phyloP scores from a whole-genome alignment of 2,329 filamentous ascomycete species.

The Pseudocercospora cruenta region DNA sequence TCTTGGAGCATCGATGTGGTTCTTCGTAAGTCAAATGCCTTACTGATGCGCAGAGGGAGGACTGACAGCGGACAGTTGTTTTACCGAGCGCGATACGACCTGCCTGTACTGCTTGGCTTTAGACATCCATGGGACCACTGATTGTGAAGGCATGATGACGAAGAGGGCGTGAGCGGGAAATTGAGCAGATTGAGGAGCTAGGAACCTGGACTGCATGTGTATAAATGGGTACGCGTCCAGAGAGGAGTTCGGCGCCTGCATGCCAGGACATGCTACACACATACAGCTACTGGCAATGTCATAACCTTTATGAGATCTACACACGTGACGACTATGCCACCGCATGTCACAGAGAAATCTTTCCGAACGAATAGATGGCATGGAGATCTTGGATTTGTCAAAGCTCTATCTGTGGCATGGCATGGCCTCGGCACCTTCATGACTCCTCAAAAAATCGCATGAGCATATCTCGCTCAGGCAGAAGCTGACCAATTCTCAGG shows the following conservation, averaged over 20 bases:
- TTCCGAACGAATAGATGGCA: neutral
- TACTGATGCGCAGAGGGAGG: neutral
- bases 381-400: neutral
- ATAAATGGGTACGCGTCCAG: neutral
- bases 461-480: neutral
- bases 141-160: slow-evolving; percentile 30
- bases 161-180: neutral
- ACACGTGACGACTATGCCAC: neutral
- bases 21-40: slow-evolving; percentile 67
- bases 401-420: neutral
- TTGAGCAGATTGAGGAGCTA: neutral
- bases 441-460: neutral
- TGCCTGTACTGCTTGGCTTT: slow-evolving; percentile 85
- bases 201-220: neutral
- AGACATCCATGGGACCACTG: slow-evolving; percentile 97
- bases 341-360: neutral
- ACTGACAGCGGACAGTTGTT: slow-evolving; percentile 66
- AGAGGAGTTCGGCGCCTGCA: neutral
- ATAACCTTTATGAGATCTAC: neutral
- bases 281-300: neutral
- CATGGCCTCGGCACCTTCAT: no score
- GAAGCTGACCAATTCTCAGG: neutral
- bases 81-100: slow-evolving; percentile 96
- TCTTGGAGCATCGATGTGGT: slow-evolving; percentile 97
- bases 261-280: neutral